phyloP scores from a whole-genome alignment of 305 asterid genomes.

The Fraxinus platypoda region DNA sequence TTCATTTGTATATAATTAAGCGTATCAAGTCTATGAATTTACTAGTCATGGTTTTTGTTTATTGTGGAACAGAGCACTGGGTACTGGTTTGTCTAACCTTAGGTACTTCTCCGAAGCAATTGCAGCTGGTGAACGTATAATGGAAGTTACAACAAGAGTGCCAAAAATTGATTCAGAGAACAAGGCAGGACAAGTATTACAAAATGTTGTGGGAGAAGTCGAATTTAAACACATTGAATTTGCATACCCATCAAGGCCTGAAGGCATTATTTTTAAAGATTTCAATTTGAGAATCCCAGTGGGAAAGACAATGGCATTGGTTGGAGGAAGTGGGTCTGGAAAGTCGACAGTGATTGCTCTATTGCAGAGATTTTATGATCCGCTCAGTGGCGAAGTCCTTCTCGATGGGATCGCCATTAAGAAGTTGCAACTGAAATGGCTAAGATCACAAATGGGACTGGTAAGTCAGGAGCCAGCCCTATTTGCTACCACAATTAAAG shows the following conservation, averaged over 20 bases:
- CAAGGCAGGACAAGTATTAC: conserved; percentile 55
- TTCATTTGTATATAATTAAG: background rate
- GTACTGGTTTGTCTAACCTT: conserved; percentile 77
- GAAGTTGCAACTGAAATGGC: conserved; percentile 83
- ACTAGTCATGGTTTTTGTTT: background rate
- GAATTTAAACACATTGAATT: conserved; percentile 64
- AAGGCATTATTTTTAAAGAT: conserved; percentile 59
- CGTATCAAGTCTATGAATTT: background rate
- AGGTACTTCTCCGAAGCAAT: conserved; percentile 81
- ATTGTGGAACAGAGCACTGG: conserved; percentile 58
- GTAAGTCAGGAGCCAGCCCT: conserved; percentile 98
- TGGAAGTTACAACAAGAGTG: conserved; percentile 63
- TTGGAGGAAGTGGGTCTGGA: conserved; percentile 97
- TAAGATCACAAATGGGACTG: conserved; percentile 94
- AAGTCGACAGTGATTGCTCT: conserved; percentile 83
- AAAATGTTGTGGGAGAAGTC: conserved; percentile 60
- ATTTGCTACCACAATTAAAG: conserved; percentile 82
- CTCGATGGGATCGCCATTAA: conserved; percentile 72
- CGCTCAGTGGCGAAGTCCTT: conserved; percentile 65
- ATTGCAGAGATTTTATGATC: conserved; percentile 86
- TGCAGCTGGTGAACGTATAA: conserved; percentile 73
- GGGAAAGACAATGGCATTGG: conserved; percentile 76
- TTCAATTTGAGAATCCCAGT: conserved; percentile 67
- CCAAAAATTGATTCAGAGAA: conserved; percentile 82
- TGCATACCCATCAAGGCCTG: conserved; percentile 82